Evolutionary conservation across 306 rosid species (phyloP).

Genomic region (Datisca glomerata): DNA sequence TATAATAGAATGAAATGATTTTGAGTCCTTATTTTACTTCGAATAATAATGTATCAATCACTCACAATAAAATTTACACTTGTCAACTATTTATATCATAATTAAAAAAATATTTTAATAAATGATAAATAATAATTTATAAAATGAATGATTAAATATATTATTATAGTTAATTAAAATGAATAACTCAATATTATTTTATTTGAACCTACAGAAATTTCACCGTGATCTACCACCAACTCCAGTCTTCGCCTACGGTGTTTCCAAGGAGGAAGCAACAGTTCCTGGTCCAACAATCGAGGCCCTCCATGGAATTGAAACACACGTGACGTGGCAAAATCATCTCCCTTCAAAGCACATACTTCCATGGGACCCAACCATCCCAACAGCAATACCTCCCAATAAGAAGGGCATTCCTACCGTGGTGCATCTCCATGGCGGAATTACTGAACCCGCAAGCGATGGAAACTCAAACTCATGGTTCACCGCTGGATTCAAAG

Average conservation of each 20-base stretch:
- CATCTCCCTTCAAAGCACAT: constrained; percentile 61
- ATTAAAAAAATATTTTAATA: too few species aligned
- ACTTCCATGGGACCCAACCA: constrained; percentile 73
- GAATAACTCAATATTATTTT: not conserved
- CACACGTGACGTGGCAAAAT: constrained; percentile 62
- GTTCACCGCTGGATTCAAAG: constrained; percentile 38
- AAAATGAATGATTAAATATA: not conserved
- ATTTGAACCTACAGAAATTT: constrained; percentile 41
- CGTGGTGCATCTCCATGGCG: constrained; percentile 78
- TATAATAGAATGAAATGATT: too few species aligned
- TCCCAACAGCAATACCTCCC: constrained; percentile 40
- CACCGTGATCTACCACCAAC: constrained; percentile 64
- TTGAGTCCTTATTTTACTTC: too few species aligned
- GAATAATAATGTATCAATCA: too few species aligned
- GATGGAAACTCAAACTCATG: constrained; percentile 62
- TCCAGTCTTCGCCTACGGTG: constrained; percentile 58
- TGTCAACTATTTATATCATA: not conserved
- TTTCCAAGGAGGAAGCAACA: constrained; percentile 24
- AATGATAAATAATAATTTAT: too few species aligned
- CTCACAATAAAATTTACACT: too few species aligned
- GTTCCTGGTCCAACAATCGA: constrained; percentile 84
- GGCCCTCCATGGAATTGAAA: constrained; percentile 31
- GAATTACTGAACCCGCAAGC: constrained; percentile 41
- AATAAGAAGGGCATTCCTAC: constrained; percentile 46
- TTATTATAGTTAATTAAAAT: not conserved